Evolutionary conservation across 495 filamentous ascomycete species (phyloP), one percentile per base, ranked within the genome.

Genomic region (Choiromyces venosus): DNA sequence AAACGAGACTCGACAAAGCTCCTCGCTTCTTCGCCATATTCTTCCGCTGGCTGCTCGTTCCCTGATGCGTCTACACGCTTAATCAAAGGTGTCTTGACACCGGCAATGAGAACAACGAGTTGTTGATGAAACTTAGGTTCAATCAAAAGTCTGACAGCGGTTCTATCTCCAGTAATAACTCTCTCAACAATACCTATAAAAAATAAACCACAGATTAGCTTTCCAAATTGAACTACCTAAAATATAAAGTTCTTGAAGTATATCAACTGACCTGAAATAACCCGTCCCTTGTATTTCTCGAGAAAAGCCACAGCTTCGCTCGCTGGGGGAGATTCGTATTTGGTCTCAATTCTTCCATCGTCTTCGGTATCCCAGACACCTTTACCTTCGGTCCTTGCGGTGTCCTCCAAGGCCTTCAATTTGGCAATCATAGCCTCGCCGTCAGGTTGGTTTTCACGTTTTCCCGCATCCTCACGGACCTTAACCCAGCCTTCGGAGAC

Each of bases 401-500:
- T 87, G n/a, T 87, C 85, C 82, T 99, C 93, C n/a, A 93, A 83
- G 12, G 83, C 85, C 68, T 90, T 88, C 64, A 99, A 87, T 71
- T 89, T 89, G 73, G 95, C 91, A 37, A 98, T 83, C 71, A 65
- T 88, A 18, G 89, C 85, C 65, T 93, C 91, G 33, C 73, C 42
- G 65, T 94, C 91, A 0, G 90, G 87, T 37, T 97, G 91, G 67
- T 96, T 93, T 75, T 92, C 93, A 56, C 90, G 87, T 78, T 86
- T 87, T 72, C 93, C 93, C 36, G 93, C 92, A 83, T 98, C 95
- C 72, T 99, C 94, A 67, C 96, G 87, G 46, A 99, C 85, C 81
- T 93, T 96, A 71, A 91, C 85, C 92, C 92, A 96, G 68, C 96
- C 96, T 76, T 94, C 91, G 71, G 91, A 87, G 64, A 97, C 89